Evolutionary conservation across 2,329 filamentous ascomycete species (phyloP), one percentile per base, ranked within the genome.

Genomic region (Laburnicola sp.): DNA sequence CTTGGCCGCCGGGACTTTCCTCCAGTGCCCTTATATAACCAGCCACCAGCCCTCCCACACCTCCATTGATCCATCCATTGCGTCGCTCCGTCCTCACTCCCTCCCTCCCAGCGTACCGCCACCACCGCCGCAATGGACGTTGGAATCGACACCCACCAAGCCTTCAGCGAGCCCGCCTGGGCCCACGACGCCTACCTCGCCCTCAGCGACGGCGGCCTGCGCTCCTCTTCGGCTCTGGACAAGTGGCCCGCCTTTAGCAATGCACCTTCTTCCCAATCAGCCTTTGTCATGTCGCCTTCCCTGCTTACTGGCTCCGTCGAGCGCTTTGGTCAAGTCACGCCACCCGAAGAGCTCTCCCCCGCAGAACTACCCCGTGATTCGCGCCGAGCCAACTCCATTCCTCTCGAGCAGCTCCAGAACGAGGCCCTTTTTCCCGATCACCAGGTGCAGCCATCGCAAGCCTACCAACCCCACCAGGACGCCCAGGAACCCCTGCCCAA

Each of bases 241-340:
- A 69, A 66, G 36, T 68, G 64, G 65, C 8, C 60, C 4, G 30
- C 59, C 16, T 61, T 64, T 47, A 45, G 21, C 25, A 60, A 53
- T 49, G 46, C 40, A 11, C 21, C 47, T 10, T 36, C 43, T 28
- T 39, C 56, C 2, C 50, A 52, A 23, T 41, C 57, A 3, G 31
- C 60, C 25, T 68, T 68, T 50, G 61, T 59, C 37, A 64, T 69
- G 23, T 65, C 66, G 3, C 66, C 69, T 7, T 55, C 62, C 11
- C 61, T 70, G 6, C 58, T 70, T 16, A 16, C 16, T 6, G 54
- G 60, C 23, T 57, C 63, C 7, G 54, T 70, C 39, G 64, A 66
- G 50, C 68, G 67, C 4, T 69, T 62, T 34, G 70, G 70, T 27
- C 70, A 72, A 47, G 56, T 72, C 40, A 73, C 70, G 6, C 70